These are phyloP conservation scores for Geotrichum ghanense DNA, from an alignment of 805 yeast species.

Conservation along the genomic window DNA sequence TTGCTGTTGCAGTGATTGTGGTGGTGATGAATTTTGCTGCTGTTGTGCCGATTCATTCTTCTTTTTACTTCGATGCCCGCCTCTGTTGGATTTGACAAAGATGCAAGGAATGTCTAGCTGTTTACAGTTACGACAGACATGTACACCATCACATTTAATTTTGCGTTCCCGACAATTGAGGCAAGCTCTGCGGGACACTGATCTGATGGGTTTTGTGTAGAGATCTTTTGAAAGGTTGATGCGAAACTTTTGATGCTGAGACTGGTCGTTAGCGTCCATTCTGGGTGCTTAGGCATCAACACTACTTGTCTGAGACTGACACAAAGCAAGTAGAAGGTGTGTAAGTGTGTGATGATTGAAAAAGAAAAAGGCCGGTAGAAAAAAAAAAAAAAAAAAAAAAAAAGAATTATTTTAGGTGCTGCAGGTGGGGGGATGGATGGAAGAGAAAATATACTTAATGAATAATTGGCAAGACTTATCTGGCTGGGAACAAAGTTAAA, in stretches of 20 bases:
- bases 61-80: slow-evolving; percentile 60
- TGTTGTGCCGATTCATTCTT: slow-evolving; percentile 17
- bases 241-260: background rate
- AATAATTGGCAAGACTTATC: too few species aligned
- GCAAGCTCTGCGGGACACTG: slow-evolving; percentile 9
- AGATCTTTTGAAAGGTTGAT: background rate
- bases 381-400: too few species aligned
- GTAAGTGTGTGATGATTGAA: too few species aligned
- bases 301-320: too few species aligned
- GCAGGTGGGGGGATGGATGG: too few species aligned
- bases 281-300: too few species aligned
- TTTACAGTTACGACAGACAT: slow-evolving; percentile 7
- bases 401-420: too few species aligned
- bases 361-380: too few species aligned
- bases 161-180: slow-evolving; percentile 9
- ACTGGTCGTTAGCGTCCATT: background rate
- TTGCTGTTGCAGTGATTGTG: background rate
- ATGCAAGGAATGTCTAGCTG: slow-evolving; percentile 30
- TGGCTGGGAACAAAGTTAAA: too few species aligned
- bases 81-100: slow-evolving; percentile 58
- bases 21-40: background rate
- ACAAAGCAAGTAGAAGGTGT: too few species aligned
- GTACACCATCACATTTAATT: slow-evolving; percentile 9
- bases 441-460: too few species aligned
- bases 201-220: slow-evolving; percentile 2